Base-by-base conservation (phyloP, 768 basidiomycete species). In the Candolleomyces eurysporus region DNA sequence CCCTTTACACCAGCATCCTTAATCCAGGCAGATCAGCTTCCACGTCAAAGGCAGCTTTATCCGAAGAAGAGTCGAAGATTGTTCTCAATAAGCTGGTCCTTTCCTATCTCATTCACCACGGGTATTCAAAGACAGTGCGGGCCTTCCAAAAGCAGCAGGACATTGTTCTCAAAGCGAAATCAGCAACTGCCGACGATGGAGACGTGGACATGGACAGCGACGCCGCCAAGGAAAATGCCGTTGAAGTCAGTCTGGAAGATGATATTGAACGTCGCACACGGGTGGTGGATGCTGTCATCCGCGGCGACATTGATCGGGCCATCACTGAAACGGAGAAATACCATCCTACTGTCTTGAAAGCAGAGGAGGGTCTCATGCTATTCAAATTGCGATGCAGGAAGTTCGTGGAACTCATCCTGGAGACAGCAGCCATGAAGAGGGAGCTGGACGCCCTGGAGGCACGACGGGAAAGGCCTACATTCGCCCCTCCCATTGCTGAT, bases 351-450 rank as follows among this genome's bases (percentile, higher is more conserved):
- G 91, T 89, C 6, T 76, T 95, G 22, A 82, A 82, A 61, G 82
- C 82, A 30, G 88, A 92, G 58, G 81, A 83, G 43, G 87, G 88
- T 9, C 75, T 91, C 16, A 82, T 94, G 75, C 73, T 83, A n/a
- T 91, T 94, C 78, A 91, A 90, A 71, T 73, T 96, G 66, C 84
- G 88, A 26, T 92, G 92, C 74, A 82, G 92, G 66, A 91, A 89
- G 73, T 93, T 95, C 67, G 86, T 95, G 49, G 93, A 95, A 72
- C 81, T 93, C 31, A 83, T 92, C 14, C 68, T 93, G 65, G 84
- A 87, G 64, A 86, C 90, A 10, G 81, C 85, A 5, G 89, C 88
- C 63, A 75, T 89, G 62, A 84, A 86, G 76, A 88, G 89, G 74
- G 80, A 76, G 65, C 82, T 86, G 76, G 79, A 79, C 61, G 72